Base-by-base conservation (phyloP, 2,329 filamentous ascomycete species). In the Rhinocladiella similis region DNA sequence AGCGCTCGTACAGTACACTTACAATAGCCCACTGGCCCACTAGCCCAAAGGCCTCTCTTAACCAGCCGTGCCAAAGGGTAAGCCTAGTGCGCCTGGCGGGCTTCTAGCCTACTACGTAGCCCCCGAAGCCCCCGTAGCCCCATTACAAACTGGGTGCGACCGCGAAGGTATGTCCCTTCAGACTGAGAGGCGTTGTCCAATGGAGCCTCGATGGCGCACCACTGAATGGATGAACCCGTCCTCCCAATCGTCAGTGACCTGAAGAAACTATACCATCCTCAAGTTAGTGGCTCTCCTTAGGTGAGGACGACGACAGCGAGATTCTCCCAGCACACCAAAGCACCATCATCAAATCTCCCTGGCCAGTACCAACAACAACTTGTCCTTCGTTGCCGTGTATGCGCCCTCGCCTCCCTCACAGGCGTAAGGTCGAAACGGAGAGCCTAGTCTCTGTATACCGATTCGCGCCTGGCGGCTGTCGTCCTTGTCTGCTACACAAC, bases 171-270 rank as follows among this genome's bases (percentile, higher is more conserved):
- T 33, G 10, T 33, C 29, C 29, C 29, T 33, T 33, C 29, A 12
- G 29, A 12, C 29, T 33, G 6, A 12, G 29, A 33, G 29, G 10
- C 29, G 25, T 33, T 33, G 29, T 16, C 43, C 43, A 46, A 46
- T 46, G 22, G 43, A 25, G 18, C 41, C 9, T 9, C n/a, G 41
- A 19, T 3, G n/a, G 4, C 12, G n/a, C 12, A 12, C 20, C 12
- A 19, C 12, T 43, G 12, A 43, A 43, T 43, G 41, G 20, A 27
- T 25, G 20, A 29, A 46, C 43, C 29, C 43, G 43, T 46, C 43
- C 43, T 25, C 43, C 43, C 13, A 46, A 46, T 46, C 43, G 43
- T 46, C 43, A 46, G 25, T 25, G 19, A 20, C n/a, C 38, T 41
- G 38, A 16, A 41, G 38, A 41, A 41, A 41, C 38, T 41, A 41